Base-by-base conservation (phyloP, 192 early-diverging fungal species). In the Podochytrium sp. region DNA sequence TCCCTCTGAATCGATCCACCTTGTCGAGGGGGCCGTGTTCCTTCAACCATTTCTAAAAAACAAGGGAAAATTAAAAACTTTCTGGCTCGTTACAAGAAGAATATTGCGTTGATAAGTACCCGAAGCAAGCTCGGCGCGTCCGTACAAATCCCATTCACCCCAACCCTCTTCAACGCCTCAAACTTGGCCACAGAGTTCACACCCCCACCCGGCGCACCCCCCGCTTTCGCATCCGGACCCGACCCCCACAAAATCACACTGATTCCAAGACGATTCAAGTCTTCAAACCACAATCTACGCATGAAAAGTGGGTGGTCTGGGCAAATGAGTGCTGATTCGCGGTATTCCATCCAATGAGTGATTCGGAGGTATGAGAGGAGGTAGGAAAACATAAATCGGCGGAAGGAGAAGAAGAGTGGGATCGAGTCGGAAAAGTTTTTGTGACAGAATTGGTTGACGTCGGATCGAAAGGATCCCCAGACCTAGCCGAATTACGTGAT, bases 131-230 rank as follows among this genome's bases (percentile, higher is more conserved):
- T 78, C 0, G 84, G 84, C 7, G 61, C 30, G 75, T 86, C 80
- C 2, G 76, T 67, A 62, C 84, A 86, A 23, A 86, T 86, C 12
- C 84, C 84, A 71, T 80, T 82, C 20, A 77, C 80, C 1, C 80
- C 80, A 68, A 63, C 49, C 51, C 57, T 58, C 56, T 3, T 55
- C 10, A 69, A 73, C 20, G 25, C 27, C 40, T 83, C 74, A 71
- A 76, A 86, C 29, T 71, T 73, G 37, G 68, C 78, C 5, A 68
- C 51, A 39, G 79, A 78, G 63, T 86, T 82, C 5, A 83, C 43
- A n/a, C 79, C 83, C 20, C 83, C 83, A 23, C 82, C 75, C 7
- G 78, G 78, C 20, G 43, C 74, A 7, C 56, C 65, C 2, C 55
- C 53, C 5, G 7, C 70, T 62, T 40, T 72, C 29, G 29, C 56